phyloP scores from a whole-genome alignment of 2,329 filamentous ascomycete species.

The Pezicula neosporulosa region DNA sequence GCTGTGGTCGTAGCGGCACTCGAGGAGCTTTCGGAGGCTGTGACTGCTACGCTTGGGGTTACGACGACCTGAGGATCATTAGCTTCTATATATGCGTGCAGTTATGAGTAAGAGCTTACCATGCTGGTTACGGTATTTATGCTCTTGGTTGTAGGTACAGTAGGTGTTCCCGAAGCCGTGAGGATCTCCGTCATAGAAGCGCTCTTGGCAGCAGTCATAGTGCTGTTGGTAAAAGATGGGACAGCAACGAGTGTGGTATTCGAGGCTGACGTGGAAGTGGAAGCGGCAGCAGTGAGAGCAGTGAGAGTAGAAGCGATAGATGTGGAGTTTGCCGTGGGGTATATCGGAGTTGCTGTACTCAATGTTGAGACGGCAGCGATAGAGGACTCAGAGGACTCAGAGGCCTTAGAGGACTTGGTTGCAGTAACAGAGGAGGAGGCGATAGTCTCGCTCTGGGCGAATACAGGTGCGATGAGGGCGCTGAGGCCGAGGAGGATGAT shows the following conservation, averaged over 20 bases:
- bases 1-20: neutral
- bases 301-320: neutral
- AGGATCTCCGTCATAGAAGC: neutral
- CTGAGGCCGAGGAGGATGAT: neutral
- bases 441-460: conserved; percentile 26
- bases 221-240: neutral
- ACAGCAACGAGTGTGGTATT: neutral
- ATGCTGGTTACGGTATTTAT: conserved; percentile 1
- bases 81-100: neutral
- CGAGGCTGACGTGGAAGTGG: neutral
- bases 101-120: neutral
- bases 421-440: neutral
- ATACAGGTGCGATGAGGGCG: neutral
- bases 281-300: neutral
- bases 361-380: no score
- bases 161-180: neutral
- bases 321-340: neutral
- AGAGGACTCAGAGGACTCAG: neutral
- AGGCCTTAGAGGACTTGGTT: no score
- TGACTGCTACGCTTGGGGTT: neutral
- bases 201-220: neutral
- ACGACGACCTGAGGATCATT: neutral
- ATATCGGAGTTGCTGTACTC: neutral
- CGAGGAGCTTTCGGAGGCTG: neutral
- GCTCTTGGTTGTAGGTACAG: neutral